Conservation (phyloP, 1,284 basidiomycete species). For the Ustilago xerochloae region DNA sequence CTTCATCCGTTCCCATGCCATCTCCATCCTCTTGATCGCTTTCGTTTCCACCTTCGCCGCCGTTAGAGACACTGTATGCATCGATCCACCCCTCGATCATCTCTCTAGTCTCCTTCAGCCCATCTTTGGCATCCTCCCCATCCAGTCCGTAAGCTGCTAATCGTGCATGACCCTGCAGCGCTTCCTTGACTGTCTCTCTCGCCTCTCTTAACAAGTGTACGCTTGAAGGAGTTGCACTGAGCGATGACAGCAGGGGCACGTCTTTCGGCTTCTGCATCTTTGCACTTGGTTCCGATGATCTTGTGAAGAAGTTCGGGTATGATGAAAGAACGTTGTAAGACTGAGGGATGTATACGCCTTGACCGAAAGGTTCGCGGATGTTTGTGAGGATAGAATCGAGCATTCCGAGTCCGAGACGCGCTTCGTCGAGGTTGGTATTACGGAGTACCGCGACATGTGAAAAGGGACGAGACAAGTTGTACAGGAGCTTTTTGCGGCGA, state of each 20-base stretch:
- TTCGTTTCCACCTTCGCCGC: not conserved
- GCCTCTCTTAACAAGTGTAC: constrained; percentile 40
- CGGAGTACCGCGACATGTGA: constrained; percentile 35
- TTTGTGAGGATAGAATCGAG: constrained; percentile 33
- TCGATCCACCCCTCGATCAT: constrained; percentile 55
- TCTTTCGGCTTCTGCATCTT: constrained; percentile 17
- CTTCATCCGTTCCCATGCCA: constrained; percentile 56
- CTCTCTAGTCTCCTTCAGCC: constrained; percentile 59
- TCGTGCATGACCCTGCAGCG: constrained; percentile 51
- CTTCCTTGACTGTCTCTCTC: constrained; percentile 36
- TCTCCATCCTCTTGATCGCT: constrained; percentile 40
- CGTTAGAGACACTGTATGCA: constrained; percentile 49
- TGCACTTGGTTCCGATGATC: not conserved
- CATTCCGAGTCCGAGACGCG: constrained; percentile 32
- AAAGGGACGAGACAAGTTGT: constrained; percentile 27
- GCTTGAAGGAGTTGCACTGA: constrained; percentile 47
- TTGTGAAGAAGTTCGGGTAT: constrained; percentile 50
- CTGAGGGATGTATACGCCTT: constrained; percentile 45
- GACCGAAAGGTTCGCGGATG: constrained; percentile 32
- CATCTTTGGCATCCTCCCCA: constrained; percentile 48
- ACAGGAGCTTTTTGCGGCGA: constrained; percentile 15
- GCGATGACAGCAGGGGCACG: constrained; percentile 48
- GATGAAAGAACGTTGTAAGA: constrained; percentile 52
- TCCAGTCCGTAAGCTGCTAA: constrained; percentile 53
- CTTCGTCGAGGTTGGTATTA: constrained; percentile 28